Evolutionary conservation across 352 stramenopile genomes (phyloP), one percentile per base, ranked within the genome.

Genomic region (Phytophthora citricola): DNA sequence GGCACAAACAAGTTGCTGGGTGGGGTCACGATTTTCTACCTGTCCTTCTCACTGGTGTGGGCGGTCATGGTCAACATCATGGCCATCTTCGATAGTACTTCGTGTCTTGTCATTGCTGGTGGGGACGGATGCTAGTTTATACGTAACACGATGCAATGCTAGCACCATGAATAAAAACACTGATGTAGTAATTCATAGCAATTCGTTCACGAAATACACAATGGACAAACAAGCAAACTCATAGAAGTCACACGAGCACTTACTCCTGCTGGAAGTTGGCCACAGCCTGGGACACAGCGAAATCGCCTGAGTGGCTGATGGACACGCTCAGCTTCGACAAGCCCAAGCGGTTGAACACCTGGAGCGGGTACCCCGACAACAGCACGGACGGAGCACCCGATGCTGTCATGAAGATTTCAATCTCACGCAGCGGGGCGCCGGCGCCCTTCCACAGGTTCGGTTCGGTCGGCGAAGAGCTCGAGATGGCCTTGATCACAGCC

Each of bases 401-500:
- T 5, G 85, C 76, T 24, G 85, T 91, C 54, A 88, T 82, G 70
- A 93, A 83, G 46, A 96, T 83, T 73, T 97, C 90, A 43, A 96
- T 95, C 71, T 97, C 89, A 27, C 85, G 83, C 47, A 95, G 64
- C 29, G 87, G 75, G 11, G 88, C 90, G 4, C 81, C 80, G 24
- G 83, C 81, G 26, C 85, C 83, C 58, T 90, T 83, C 86, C 86
- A 95, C 34, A 86, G 68, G 65, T 90, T 91, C 40, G 81, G 69
- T 44, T 87, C 80, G 40, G 78, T 79, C 4, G 86, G 78, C 4
- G 85, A 54, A 0, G 86, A 78, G 54, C 80, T 95, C 32, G 86
- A 96, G 43, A 96, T 93, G n/a, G 90, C 88, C 76, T 97, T 97
- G 65, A 96, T 85, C 48, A 94, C 81, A n/a, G 90, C 90, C 57